Percentiles rank a stretch among this genome's conserved stretches.
Evolutionary conservation across 2,329 filamentous ascomycete species (phyloP).

Genomic region (Trichoderma sp.): DNA sequence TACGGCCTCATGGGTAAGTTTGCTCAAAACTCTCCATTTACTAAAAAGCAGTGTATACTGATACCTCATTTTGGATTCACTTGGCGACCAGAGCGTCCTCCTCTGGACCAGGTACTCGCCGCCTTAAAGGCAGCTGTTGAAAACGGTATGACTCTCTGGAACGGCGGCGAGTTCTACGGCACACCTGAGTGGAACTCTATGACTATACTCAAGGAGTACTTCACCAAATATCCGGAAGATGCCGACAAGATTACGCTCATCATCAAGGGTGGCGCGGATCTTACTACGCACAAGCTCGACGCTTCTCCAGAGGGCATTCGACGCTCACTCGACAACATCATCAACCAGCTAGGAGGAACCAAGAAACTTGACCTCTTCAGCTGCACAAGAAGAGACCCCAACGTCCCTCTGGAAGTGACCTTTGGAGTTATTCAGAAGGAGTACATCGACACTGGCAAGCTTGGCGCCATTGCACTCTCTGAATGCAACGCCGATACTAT

Average conservation of each 20-base stretch:
- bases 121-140: constrained; percentile 56
- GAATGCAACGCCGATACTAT: constrained; percentile 54
- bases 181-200: constrained; percentile 58
- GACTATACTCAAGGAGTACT: constrained; percentile 62
- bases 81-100: constrained; percentile 42
- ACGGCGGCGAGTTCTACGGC: constrained; percentile 67
- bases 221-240: constrained; percentile 63
- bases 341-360: constrained; percentile 52
- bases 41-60: background rate
- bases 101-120: constrained; percentile 53
- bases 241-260: constrained; percentile 61
- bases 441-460: constrained; percentile 53
- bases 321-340: constrained; percentile 58
- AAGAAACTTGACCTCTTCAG: constrained; percentile 64
- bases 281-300: constrained; percentile 41
- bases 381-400: constrained; percentile 57
- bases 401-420: constrained; percentile 46
- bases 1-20: constrained; percentile 56
- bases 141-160: constrained; percentile 55
- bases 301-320: constrained; percentile 56
- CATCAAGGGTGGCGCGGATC: constrained; percentile 59
- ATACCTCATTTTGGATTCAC: constrained; percentile 40
- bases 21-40: background rate
- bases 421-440: constrained; percentile 47
- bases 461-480: constrained; percentile 54